These are phyloP conservation scores for Penicillium simplicissimum DNA, from an alignment of 495 filamentous ascomycete genomes.

Conservation along the genomic window DNA sequence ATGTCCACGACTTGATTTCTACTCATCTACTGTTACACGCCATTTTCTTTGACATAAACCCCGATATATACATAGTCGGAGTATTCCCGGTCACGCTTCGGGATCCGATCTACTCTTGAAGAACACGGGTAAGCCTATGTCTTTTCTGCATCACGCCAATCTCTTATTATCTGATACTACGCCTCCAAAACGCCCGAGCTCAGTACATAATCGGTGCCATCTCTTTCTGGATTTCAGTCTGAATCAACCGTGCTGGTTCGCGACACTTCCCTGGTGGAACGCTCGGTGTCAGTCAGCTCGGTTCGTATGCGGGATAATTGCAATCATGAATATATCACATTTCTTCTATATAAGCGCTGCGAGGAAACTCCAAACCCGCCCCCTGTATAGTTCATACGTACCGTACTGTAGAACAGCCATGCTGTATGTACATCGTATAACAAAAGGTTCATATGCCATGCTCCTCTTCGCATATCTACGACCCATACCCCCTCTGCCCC, in stretches of 20 bases:
- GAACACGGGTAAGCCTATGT: background rate
- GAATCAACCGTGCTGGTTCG: background rate
- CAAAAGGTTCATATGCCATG: too few species aligned
- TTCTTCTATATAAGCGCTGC: background rate
- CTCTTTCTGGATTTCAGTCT: background rate
- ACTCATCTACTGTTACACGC: background rate
- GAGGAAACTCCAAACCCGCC: background rate
- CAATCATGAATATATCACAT: constrained; percentile 5
- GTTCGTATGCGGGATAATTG: constrained; percentile 5
- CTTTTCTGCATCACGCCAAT: background rate
- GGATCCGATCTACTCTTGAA: background rate
- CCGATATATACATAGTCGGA: too few species aligned
- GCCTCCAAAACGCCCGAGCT: background rate
- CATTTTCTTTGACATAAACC: background rate
- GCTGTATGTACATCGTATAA: too few species aligned
- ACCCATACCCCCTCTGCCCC: constrained; percentile 9
- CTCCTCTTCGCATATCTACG: background rate
- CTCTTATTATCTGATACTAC: background rate
- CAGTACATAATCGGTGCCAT: background rate
- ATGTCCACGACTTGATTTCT: background rate
- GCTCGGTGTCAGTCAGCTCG: background rate
- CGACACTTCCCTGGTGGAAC: background rate
- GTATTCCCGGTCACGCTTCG: background rate
- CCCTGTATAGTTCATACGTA: background rate
- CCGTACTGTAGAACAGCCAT: background rate